Percentiles rank a stretch among this genome's conserved stretches.
Conservation (phyloP, 2,329 filamentous ascomycete genomes). For the Gliomastix tumulicola region DNA sequence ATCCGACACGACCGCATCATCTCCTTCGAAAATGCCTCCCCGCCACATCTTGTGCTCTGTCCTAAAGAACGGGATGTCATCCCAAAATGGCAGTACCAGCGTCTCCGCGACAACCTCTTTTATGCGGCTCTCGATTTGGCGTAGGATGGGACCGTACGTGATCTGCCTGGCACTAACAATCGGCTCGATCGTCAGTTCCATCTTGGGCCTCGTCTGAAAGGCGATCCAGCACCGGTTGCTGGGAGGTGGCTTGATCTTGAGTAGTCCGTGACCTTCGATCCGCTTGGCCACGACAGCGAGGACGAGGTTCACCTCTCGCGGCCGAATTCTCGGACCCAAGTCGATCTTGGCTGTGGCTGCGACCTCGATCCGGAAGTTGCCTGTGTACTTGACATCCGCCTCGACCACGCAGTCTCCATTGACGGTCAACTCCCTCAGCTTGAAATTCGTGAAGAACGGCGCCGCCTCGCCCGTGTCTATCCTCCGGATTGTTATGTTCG, state of each 20-base stretch:
- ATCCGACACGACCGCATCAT: constrained; percentile 32
- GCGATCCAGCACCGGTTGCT: constrained; percentile 96
- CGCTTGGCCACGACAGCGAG: constrained; percentile 80
- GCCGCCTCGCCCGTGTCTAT: constrained; percentile 84
- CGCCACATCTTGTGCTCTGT: constrained; percentile 73
- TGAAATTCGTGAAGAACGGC: constrained; percentile 82
- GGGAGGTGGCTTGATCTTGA: constrained; percentile 89
- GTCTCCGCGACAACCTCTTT: constrained; percentile 92
- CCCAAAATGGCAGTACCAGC: constrained; percentile 89
- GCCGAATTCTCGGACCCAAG: constrained; percentile 80
- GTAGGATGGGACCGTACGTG: constrained; percentile 84
- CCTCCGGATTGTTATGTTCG: constrained; percentile 71
- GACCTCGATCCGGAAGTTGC: constrained; percentile 83
- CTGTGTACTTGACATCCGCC: constrained; percentile 80
- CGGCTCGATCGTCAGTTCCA: constrained; percentile 91
- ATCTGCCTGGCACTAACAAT: constrained; percentile 94
- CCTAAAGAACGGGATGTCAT: constrained; percentile 85
- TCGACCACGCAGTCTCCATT: constrained; percentile 87
- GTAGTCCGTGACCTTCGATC: constrained; percentile 74
- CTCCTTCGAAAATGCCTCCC: constrained; percentile 71
- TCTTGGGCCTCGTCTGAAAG: constrained; percentile 88
- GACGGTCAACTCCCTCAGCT: constrained; percentile 80
- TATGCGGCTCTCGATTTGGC: constrained; percentile 91
- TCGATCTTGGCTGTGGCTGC: constrained; percentile 91
- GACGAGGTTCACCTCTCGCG: constrained; percentile 81